These are phyloP conservation scores for Lagenidium giganteum DNA, from an alignment of 352 stramenopile species.

Conservation along the genomic window DNA sequence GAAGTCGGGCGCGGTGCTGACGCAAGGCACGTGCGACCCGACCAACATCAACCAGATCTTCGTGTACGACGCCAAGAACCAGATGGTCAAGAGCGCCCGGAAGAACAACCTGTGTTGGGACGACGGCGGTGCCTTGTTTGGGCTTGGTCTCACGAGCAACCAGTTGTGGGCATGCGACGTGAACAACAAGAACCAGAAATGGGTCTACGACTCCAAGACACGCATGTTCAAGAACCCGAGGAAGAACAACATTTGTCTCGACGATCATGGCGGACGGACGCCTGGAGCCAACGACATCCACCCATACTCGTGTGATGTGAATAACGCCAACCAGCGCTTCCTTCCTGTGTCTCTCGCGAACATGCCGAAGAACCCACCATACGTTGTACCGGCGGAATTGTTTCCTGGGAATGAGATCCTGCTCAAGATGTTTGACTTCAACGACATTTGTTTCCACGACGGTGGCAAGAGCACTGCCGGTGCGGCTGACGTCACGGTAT, in stretches of 20 bases:
- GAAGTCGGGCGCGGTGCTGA: constrained; percentile 6
- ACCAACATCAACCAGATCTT: constrained; percentile 17
- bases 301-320: constrained; percentile 14
- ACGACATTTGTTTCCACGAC: no score
- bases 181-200: constrained; percentile 28
- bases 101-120: constrained; percentile 30
- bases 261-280: constrained; percentile 16
- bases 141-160: constrained; percentile 11
- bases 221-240: neutral
- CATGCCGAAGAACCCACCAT: no score
- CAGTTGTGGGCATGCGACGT: constrained; percentile 9
- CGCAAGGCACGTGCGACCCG: constrained; percentile 5
- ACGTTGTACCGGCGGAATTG: no score
- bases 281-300: constrained; percentile 1
- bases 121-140: constrained; percentile 14
- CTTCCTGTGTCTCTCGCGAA: no score
- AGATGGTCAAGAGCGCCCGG: constrained; percentile 20
- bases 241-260: constrained; percentile 10
- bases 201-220: constrained; percentile 2
- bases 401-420: no score
- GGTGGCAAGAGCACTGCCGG: no score
- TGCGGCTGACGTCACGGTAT: no score
- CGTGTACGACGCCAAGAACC: constrained; percentile 21
- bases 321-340: constrained; percentile 26
- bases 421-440: no score